These are phyloP conservation scores for Globisporangium takayamanum DNA, from an alignment of 352 stramenopile species.

Conservation along the genomic window DNA sequence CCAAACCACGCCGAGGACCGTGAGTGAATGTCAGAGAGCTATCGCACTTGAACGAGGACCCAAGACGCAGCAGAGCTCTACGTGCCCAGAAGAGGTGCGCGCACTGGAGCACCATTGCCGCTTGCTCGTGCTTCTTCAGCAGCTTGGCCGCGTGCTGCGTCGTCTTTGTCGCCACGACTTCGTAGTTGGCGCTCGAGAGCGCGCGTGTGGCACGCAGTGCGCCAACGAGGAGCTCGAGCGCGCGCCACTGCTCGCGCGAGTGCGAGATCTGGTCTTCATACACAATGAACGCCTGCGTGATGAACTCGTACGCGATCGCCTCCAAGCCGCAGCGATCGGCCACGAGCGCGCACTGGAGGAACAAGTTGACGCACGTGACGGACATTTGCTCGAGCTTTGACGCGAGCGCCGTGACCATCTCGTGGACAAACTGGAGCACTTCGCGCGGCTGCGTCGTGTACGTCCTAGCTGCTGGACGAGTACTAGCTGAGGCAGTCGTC, in stretches of 20 bases:
- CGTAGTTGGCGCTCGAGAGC: constrained; percentile 89
- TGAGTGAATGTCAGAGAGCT: background rate
- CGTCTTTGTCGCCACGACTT: constrained; percentile 94
- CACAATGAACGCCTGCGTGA: constrained; percentile 93
- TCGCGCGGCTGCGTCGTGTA: constrained; percentile 74
- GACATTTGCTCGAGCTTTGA: constrained; percentile 72
- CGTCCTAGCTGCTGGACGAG: background rate
- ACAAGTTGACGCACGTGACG: constrained; percentile 88
- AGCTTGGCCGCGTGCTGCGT: constrained; percentile 95
- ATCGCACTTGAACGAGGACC: too few relatives aligned
- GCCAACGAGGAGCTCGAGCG: constrained; percentile 87
- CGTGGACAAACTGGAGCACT: constrained; percentile 96
- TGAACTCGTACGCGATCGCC: constrained; percentile 95
- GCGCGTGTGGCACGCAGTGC: constrained; percentile 76
- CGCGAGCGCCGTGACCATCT: constrained; percentile 92
- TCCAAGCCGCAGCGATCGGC: constrained; percentile 82
- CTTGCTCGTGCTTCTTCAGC: constrained; percentile 96
- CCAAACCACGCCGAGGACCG: background rate
- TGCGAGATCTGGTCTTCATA: constrained; percentile 96
- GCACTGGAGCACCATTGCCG: constrained; percentile 91
- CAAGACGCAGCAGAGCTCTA: background rate
- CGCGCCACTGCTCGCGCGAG: constrained; percentile 84
- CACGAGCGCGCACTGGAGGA: constrained; percentile 90
- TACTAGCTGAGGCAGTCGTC: constrained; percentile 10
- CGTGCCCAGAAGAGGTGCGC: constrained; percentile 94